Evolutionary conservation across 495 filamentous ascomycete species (phyloP).

Genomic region (Penicillium canescens): DNA sequence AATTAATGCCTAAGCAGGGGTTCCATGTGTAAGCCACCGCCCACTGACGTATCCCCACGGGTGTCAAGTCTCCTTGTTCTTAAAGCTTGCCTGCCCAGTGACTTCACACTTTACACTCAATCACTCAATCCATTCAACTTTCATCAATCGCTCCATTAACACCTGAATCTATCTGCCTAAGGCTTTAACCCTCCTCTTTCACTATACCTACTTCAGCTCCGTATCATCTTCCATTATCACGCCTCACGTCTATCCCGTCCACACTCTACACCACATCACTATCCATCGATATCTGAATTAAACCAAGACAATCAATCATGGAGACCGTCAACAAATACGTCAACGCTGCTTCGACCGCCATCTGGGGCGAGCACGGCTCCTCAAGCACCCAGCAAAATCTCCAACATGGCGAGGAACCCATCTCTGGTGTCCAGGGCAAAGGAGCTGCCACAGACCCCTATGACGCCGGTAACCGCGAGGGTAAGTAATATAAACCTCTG

Average conservation of each 20-base stretch:
- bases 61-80: background rate
- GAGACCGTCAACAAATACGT: constrained; percentile 39
- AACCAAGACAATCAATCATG: constrained; percentile 24
- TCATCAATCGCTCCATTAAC: background rate
- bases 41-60: constrained; percentile 6
- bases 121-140: background rate
- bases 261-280: background rate
- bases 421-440: constrained; percentile 43
- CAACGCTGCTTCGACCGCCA: constrained; percentile 32
- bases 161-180: too few species aligned
- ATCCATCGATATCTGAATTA: background rate
- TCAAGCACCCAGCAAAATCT: constrained; percentile 7
- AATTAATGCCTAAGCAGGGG: background rate
- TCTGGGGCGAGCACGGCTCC: constrained; percentile 32
- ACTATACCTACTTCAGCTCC: background rate
- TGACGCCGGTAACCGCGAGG: constrained; percentile 44
- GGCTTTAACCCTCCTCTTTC: background rate
- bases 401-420: constrained; percentile 38
- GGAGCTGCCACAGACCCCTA: constrained; percentile 41
- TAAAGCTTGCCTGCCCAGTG: constrained; percentile 4
- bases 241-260: too few species aligned
- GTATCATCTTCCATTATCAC: background rate
- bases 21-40: background rate
- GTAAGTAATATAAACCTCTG: constrained; percentile 20
- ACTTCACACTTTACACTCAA: background rate